These are phyloP conservation scores for Cladobotryum mycophilum DNA, from an alignment of 2,329 filamentous ascomycete species.

Conservation along the genomic window DNA sequence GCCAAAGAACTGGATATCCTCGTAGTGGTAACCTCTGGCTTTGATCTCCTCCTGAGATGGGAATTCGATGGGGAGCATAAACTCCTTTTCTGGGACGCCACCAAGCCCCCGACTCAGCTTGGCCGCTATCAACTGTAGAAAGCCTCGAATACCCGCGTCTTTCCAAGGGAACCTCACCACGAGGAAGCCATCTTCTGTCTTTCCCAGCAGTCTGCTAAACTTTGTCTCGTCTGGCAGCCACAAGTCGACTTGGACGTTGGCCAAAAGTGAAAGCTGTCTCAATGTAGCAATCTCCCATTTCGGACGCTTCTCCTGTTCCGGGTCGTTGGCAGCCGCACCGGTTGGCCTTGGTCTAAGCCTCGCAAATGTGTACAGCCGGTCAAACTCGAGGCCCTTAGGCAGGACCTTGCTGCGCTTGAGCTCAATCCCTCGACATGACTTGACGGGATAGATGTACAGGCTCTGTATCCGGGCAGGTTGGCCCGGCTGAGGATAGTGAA, in stretches of 20 bases:
- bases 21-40: conserved; percentile 51
- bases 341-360: conserved; percentile 36
- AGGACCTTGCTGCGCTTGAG: conserved; percentile 58
- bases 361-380: conserved; percentile 78
- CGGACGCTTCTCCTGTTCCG: conserved; percentile 1
- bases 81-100: conserved; percentile 53
- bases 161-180: conserved; percentile 61
- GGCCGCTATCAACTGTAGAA: conserved; percentile 39
- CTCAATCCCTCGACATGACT: conserved; percentile 75
- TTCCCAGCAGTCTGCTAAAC: conserved; percentile 43
- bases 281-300: conserved; percentile 68
- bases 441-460: conserved; percentile 75
- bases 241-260: conserved; percentile 60
- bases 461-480: conserved; percentile 43
- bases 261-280: conserved; percentile 62
- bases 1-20: conserved; percentile 60
- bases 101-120: conserved; percentile 44
- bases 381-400: conserved; percentile 66
- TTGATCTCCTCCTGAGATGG: conserved; percentile 53
- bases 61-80: conserved; percentile 59
- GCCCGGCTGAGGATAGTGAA: conserved; percentile 17
- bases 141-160: conserved; percentile 42
- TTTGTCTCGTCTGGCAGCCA: conserved; percentile 63
- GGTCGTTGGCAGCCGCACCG: conserved; percentile 1
- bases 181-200: conserved; percentile 52